phyloP scores from a whole-genome alignment of 768 basidiomycete genomes.

The Suillus americanus region DNA sequence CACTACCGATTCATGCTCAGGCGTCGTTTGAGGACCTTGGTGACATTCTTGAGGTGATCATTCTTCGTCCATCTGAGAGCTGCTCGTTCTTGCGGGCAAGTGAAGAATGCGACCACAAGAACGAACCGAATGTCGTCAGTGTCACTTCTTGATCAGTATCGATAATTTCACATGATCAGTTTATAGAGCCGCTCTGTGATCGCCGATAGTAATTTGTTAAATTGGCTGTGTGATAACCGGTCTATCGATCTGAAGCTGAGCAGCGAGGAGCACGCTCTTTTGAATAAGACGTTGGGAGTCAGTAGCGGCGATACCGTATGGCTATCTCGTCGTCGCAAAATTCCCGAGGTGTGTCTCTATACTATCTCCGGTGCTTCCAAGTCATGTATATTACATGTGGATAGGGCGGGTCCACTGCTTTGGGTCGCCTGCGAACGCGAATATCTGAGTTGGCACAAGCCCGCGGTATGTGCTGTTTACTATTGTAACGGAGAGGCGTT shows the following conservation, averaged over 20 bases:
- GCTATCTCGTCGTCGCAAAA: slow-evolving; percentile 50
- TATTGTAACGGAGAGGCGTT: slow-evolving; percentile 5
- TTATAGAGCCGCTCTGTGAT: slow-evolving; percentile 50
- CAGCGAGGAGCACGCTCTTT: slow-evolving; percentile 27
- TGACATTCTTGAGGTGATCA: slow-evolving; percentile 31
- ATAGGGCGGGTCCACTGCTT: slow-evolving; percentile 83
- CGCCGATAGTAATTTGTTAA: slow-evolving; percentile 42
- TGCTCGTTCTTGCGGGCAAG: slow-evolving; percentile 28
- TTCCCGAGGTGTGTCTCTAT: slow-evolving; percentile 48
- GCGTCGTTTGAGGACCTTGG: slow-evolving; percentile 23
- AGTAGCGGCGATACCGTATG: slow-evolving; percentile 56
- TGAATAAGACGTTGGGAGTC: slow-evolving; percentile 45
- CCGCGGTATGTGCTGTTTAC: slow-evolving; percentile 46
- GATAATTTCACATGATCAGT: slow-evolving; percentile 11
- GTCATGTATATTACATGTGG: slow-evolving; percentile 20
- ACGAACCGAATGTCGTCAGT: slow-evolving; percentile 30
- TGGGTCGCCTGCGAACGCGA: slow-evolving; percentile 69
- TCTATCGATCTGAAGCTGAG: slow-evolving; percentile 19
- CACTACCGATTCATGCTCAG: slow-evolving; percentile 28
- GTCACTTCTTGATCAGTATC: background rate
- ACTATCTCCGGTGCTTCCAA: slow-evolving; percentile 5
- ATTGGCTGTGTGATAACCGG: slow-evolving; percentile 47
- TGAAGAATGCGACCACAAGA: slow-evolving; percentile 13
- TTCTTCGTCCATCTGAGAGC: slow-evolving; percentile 31
- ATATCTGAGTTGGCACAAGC: slow-evolving; percentile 66